A percentile compares a stretch with the other conserved stretches of the same genome.
These are phyloP conservation scores for Metschnikowia gelsemii DNA, from an alignment of 805 yeast species.

Conservation along the genomic window DNA sequence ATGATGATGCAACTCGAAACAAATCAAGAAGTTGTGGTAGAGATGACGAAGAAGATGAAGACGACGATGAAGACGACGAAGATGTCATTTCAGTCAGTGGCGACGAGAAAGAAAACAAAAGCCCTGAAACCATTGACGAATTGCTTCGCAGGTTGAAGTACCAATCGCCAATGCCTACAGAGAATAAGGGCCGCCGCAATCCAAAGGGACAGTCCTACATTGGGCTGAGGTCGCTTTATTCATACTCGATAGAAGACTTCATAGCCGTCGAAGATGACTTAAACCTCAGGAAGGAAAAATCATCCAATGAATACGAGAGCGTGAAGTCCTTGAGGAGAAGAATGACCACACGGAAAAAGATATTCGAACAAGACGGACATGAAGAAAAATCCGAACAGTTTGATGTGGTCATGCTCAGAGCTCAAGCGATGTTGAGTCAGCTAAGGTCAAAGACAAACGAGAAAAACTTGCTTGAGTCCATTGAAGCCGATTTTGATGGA, in stretches of 20 bases:
- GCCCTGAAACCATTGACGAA: constrained; percentile 19
- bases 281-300: constrained; percentile 7
- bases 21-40: constrained; percentile 16
- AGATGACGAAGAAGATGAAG: constrained; percentile 11
- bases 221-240: constrained; percentile 7
- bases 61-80: constrained; percentile 13
- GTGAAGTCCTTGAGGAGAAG: constrained; percentile 38
- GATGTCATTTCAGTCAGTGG: constrained; percentile 17
- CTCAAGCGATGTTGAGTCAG: constrained; percentile 41
- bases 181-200: constrained; percentile 6
- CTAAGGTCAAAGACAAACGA: constrained; percentile 22
- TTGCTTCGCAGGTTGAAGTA: constrained; percentile 18
- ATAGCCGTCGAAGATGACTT: constrained; percentile 4
- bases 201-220: constrained; percentile 6
- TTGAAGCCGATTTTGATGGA: background rate
- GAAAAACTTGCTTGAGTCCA: background rate
- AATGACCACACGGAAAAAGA: constrained; percentile 34
- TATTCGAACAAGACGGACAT: constrained; percentile 23
- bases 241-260: constrained; percentile 8
- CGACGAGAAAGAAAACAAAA: constrained; percentile 13
- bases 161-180: constrained; percentile 5
- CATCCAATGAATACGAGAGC: constrained; percentile 32
- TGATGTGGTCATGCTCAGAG: constrained; percentile 33
- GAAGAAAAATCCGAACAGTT: constrained; percentile 11
- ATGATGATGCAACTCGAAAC: constrained; percentile 4